A percentile compares a stretch with the other conserved stretches of the same genome.
phyloP scores from a whole-genome alignment of 805 yeast species.

The Candida michaelii region DNA sequence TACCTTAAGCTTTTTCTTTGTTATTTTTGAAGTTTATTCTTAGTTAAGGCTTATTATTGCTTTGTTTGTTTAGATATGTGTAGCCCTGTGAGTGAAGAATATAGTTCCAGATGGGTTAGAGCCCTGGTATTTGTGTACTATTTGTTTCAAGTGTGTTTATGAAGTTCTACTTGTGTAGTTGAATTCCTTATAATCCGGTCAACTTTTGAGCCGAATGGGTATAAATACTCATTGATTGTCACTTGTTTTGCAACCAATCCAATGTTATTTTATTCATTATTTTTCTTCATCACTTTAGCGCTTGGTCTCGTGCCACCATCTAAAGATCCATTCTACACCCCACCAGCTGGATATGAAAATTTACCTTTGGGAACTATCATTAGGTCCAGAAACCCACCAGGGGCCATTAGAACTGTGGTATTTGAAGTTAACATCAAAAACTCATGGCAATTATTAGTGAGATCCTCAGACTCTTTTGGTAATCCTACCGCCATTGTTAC shows the following conservation, averaged over 20 bases:
- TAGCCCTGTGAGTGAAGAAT: too few relatives aligned
- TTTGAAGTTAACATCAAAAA: constrained; percentile 20
- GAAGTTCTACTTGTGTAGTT: too few relatives aligned
- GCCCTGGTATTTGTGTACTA: too few relatives aligned
- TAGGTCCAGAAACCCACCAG: constrained; percentile 20
- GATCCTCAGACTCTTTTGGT: constrained; percentile 25
- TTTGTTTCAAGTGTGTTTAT: too few relatives aligned
- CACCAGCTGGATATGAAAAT: constrained; percentile 22
- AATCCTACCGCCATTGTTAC: constrained; percentile 24
- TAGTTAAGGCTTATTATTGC: too few relatives aligned
- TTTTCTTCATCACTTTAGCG: not conserved
- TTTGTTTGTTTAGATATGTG: too few relatives aligned
- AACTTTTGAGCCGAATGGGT: too few relatives aligned
- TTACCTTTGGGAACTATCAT: constrained; percentile 24
- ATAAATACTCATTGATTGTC: too few relatives aligned
- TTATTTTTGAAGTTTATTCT: too few relatives aligned
- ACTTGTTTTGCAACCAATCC: not conserved
- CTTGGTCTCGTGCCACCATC: constrained; percentile 12
- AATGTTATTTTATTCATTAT: not conserved
- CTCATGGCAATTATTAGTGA: constrained; percentile 21
- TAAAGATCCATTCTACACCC: constrained; percentile 24
- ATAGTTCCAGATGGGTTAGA: too few relatives aligned
- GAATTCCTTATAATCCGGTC: too few relatives aligned
- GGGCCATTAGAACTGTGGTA: constrained; percentile 16
- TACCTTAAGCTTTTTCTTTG: too few relatives aligned